Evolutionary conservation across 2,329 filamentous ascomycete species (phyloP).

Genomic region (Apiospora koreana): DNA sequence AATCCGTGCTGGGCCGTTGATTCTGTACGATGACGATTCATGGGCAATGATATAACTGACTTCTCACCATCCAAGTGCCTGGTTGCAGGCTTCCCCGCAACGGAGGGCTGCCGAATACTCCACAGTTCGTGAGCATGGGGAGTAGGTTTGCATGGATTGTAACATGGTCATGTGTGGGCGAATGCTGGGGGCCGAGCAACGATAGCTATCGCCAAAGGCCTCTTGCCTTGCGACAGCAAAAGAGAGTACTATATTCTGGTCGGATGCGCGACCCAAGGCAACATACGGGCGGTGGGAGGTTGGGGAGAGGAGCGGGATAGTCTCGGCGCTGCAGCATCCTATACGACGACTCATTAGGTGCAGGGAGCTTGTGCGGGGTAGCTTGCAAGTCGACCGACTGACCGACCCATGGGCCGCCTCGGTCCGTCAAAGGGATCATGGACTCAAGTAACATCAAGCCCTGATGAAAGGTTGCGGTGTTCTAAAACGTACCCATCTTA

Average conservation of each 20-base stretch:
- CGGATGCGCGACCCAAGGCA: background rate
- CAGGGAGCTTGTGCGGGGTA: constrained; percentile 3
- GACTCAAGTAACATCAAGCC: background rate
- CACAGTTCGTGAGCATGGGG: background rate
- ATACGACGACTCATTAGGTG: background rate
- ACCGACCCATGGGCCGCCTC: background rate
- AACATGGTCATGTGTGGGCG: background rate
- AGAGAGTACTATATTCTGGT: background rate
- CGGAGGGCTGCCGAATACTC: background rate
- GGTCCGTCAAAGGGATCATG: background rate
- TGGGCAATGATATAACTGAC: background rate
- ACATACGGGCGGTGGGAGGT: background rate
- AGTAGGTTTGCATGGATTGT: background rate
- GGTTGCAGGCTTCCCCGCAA: background rate
- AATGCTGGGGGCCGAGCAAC: background rate
- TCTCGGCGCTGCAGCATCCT: background rate
- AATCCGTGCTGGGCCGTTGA: background rate
- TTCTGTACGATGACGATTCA: constrained; percentile 6
- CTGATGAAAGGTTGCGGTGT: background rate
- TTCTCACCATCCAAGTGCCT: background rate
- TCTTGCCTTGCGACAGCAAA: background rate
- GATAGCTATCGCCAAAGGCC: background rate
- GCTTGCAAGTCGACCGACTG: background rate
- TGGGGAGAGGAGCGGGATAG: background rate
- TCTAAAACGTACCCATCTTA: background rate